Percentiles rank a stretch among this genome's conserved stretches.
phyloP scores from a whole-genome alignment of 202 grass and related monocot species.

The Eragrostis tef region DNA sequence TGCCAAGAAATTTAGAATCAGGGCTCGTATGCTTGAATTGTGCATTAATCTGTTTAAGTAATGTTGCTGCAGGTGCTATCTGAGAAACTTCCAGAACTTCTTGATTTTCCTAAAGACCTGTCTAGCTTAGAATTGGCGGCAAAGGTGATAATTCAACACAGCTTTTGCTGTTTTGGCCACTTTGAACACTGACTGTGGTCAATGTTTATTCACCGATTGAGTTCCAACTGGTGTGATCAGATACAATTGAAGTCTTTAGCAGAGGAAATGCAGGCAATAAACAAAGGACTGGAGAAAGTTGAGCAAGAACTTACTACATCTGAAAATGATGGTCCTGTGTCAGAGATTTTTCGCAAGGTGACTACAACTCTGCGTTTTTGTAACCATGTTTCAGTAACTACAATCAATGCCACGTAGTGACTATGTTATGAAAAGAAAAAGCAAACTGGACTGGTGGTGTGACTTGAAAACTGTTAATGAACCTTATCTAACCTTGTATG shows the following conservation, averaged over 20 bases:
- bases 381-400: constrained; percentile 35
- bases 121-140: constrained; percentile 79
- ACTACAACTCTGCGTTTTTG: constrained; percentile 19
- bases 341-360: constrained; percentile 75
- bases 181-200: constrained; percentile 23
- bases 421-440: not conserved
- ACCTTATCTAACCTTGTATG: not conserved
- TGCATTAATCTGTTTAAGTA: constrained; percentile 31
- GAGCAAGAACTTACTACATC: constrained; percentile 94
- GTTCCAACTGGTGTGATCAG: constrained; percentile 55
- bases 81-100: constrained; percentile 93
- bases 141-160: constrained; percentile 61
- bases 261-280: constrained; percentile 99
- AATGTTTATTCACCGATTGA: constrained; percentile 25
- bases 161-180: constrained; percentile 24
- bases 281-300: constrained; percentile 97
- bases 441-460: not conserved
- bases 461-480: not conserved
- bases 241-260: constrained; percentile 95
- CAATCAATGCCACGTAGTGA: not conserved
- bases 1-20: not conserved
- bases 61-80: constrained; percentile 71
- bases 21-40: constrained; percentile 21
- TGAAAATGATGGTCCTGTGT: constrained; percentile 97
- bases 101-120: constrained; percentile 92